phyloP scores from a whole-genome alignment of 1,139 yeast species.

The Diutina pseudorugosa region DNA sequence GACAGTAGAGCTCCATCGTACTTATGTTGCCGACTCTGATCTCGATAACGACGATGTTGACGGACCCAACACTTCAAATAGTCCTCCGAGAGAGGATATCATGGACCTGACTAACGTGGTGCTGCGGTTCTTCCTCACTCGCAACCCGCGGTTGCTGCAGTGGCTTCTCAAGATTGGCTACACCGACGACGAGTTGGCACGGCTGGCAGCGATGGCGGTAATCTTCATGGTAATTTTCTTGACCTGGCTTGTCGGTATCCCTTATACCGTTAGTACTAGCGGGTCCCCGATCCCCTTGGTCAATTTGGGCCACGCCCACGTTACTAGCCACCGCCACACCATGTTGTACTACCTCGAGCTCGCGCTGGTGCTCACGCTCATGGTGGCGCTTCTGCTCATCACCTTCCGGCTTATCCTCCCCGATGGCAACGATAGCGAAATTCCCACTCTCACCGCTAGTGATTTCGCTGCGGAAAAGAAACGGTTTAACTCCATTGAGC shows the following conservation, averaged over 20 bases:
- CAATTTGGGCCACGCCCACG: neutral
- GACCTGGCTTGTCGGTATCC: neutral
- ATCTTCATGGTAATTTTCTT: neutral
- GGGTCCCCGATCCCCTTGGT: neutral
- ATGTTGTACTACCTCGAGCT: neutral
- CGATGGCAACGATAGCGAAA: neutral
- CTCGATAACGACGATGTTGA: neutral
- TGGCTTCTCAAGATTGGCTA: neutral
- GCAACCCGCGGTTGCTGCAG: neutral
- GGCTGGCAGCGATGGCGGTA: neutral
- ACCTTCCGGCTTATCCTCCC: neutral
- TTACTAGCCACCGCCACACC: neutral
- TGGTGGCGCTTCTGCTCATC: neutral
- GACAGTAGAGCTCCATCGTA: neutral
- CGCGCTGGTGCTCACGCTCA: constrained; percentile 3
- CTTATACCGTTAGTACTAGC: neutral
- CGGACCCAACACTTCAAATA: neutral
- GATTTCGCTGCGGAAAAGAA: neutral
- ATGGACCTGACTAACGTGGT: constrained; percentile 2
- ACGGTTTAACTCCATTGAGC: neutral
- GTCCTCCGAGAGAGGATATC: neutral
- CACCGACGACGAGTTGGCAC: neutral
- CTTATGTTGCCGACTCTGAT: neutral
- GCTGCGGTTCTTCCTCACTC: neutral
- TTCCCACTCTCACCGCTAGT: neutral